Conservation (phyloP, 495 filamentous ascomycete genomes). For the Hypoxylon lienhwacheense region DNA sequence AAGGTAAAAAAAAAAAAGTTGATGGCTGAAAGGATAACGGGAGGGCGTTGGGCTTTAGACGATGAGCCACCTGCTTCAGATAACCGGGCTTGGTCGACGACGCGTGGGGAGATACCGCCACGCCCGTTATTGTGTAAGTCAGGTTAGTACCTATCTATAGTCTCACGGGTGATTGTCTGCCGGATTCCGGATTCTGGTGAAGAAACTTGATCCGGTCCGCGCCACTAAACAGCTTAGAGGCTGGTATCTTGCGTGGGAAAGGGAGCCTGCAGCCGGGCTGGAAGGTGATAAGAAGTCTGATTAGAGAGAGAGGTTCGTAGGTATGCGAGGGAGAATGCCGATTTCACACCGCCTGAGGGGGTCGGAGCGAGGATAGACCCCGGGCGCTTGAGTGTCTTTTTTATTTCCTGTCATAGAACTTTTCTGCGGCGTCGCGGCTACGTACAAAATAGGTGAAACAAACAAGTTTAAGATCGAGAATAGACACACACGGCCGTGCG, state of each 20-base stretch:
- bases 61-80: too few species aligned
- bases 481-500: slow-evolving; percentile 5
- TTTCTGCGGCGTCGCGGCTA: slow-evolving; percentile 20
- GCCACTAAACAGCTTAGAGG: slow-evolving; percentile 3
- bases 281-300: slow-evolving; percentile 23
- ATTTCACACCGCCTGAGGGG: slow-evolving; percentile 26
- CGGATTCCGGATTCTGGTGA: slow-evolving; percentile 22
- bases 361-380: slow-evolving; percentile 9
- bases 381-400: background rate
- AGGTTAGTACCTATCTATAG: too few species aligned
- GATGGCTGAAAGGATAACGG: too few species aligned
- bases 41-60: too few species aligned
- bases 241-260: slow-evolving; percentile 7
- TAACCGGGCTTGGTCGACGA: background rate
- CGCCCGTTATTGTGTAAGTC: too few species aligned
- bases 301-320: slow-evolving; percentile 21
- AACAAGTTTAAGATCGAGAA: background rate
- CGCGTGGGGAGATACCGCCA: background rate
- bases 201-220: slow-evolving; percentile 22
- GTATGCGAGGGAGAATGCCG: slow-evolving; percentile 30
- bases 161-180: slow-evolving; percentile 17
- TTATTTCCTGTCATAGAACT: background rate
- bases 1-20: too few species aligned
- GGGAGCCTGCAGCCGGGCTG: slow-evolving; percentile 31
- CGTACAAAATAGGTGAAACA: slow-evolving; percentile 10